Conservation (phyloP, 371 early-diverging fungal genomes). For the Apophysomyces variabilis region DNA sequence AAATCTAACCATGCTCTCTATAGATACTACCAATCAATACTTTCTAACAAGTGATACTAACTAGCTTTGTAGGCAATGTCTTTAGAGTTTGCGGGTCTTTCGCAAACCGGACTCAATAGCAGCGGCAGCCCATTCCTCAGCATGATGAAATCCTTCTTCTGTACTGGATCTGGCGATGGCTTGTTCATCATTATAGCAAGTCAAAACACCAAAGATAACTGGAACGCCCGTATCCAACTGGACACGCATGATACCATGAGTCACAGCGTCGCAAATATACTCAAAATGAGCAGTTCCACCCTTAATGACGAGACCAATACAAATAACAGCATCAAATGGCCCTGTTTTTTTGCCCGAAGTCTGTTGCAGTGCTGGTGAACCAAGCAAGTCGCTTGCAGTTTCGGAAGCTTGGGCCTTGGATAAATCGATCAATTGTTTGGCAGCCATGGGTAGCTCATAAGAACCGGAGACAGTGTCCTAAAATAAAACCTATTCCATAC, state of each 20-base stretch:
- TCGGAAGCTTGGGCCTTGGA: conserved; percentile 63
- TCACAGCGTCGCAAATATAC: conserved; percentile 92
- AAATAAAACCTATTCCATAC: background rate
- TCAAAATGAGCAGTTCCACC: conserved; percentile 98
- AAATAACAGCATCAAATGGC: conserved; percentile 89
- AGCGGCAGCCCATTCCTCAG: conserved; percentile 94
- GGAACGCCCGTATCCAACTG: conserved; percentile 88
- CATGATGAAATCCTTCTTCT: conserved; percentile 90
- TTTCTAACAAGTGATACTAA: background rate
- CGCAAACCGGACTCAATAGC: conserved; percentile 95
- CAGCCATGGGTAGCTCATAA: conserved; percentile 94
- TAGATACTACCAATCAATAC: too few relatives aligned
- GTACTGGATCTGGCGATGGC: conserved; percentile 83
- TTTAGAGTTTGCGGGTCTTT: conserved; percentile 53
- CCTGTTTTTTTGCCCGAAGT: conserved; percentile 43
- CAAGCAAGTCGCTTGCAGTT: conserved; percentile 59
- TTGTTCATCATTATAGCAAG: conserved; percentile 93
- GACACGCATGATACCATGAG: conserved; percentile 91
- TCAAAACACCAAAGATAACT: conserved; percentile 95
- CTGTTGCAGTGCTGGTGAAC: conserved; percentile 39
- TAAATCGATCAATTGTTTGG: conserved; percentile 74
- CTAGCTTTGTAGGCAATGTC: background rate
- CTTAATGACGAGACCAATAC: conserved; percentile 96
- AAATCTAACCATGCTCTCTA: too few relatives aligned
- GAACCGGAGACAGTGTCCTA: conserved; percentile 87